These are phyloP conservation scores for Ascochyta rabiei DNA, from an alignment of 2,329 filamentous ascomycete species.

Conservation along the genomic window DNA sequence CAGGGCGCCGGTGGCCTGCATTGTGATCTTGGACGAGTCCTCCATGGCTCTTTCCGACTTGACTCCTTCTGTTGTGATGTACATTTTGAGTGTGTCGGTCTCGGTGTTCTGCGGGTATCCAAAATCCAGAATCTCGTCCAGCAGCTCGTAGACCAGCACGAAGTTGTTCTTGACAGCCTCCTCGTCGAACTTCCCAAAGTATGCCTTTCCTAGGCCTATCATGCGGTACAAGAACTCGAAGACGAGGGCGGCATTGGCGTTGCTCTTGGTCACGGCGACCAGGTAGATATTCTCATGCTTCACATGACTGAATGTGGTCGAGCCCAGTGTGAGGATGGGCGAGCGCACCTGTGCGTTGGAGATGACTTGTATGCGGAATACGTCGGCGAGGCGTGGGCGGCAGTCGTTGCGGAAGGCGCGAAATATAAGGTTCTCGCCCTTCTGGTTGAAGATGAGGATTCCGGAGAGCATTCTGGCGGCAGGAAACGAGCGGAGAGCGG, in stretches of 20 bases:
- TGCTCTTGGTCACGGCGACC: slow-evolving; percentile 97
- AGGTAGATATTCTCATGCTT: slow-evolving; percentile 99
- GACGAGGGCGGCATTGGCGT: slow-evolving; percentile 96
- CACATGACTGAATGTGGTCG: slow-evolving; percentile 98
- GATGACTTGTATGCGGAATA: slow-evolving; percentile 99
- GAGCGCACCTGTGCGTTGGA: slow-evolving; percentile 97
- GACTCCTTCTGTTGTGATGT: slow-evolving; percentile 98
- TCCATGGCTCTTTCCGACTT: slow-evolving; percentile 86
- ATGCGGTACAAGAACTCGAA: slow-evolving; percentile 98
- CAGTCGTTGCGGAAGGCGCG: slow-evolving; percentile 98
- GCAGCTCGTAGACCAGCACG: slow-evolving; percentile 94
- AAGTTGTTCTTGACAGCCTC: slow-evolving; percentile 99
- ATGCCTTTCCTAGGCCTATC: slow-evolving; percentile 87
- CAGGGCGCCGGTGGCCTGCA: slow-evolving; percentile 96
- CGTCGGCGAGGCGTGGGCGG: slow-evolving; percentile 93
- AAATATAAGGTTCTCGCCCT: slow-evolving; percentile 99
- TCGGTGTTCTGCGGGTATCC: slow-evolving; percentile 99
- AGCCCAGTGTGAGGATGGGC: slow-evolving; percentile 94
- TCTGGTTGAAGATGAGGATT: slow-evolving; percentile 98
- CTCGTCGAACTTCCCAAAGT: slow-evolving; percentile 99
- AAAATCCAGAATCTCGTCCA: slow-evolving; percentile 98
- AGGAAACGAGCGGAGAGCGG: slow-evolving; percentile 2
- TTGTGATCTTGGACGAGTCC: slow-evolving; percentile 97
- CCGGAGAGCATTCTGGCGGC: slow-evolving; percentile 79
- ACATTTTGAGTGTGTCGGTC: slow-evolving; percentile 99